These are phyloP conservation scores for Fusarium anguioides DNA, from an alignment of 2,329 filamentous ascomycete species.

Conservation along the genomic window DNA sequence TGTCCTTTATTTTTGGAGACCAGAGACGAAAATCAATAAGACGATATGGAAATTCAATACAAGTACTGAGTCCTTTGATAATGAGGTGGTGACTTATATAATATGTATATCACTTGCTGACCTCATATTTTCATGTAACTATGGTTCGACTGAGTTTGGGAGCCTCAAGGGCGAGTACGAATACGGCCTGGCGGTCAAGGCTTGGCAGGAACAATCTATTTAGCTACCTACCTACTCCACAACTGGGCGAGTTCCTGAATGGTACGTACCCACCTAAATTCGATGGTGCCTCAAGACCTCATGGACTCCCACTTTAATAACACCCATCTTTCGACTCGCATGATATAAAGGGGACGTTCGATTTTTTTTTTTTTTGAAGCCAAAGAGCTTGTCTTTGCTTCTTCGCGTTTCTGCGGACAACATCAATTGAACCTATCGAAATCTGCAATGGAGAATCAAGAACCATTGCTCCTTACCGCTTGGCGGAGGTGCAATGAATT, in stretches of 20 bases:
- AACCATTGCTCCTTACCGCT: constrained; percentile 29
- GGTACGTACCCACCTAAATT: constrained; percentile 15
- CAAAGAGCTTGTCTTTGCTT: neutral
- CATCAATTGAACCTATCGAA: neutral
- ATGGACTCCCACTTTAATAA: constrained; percentile 20
- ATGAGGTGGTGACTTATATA: neutral
- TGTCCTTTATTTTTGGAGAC: constrained; percentile 44
- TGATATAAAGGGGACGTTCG: constrained; percentile 29
- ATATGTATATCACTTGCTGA: too few relatives aligned
- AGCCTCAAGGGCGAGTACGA: constrained; percentile 36
- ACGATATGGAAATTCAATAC: constrained; percentile 32
- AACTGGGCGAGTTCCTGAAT: neutral
- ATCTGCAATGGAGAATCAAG: constrained; percentile 35
- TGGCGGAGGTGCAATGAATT: constrained; percentile 38
- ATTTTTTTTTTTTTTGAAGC: neutral
- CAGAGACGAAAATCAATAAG: constrained; percentile 41
- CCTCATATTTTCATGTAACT: too few relatives aligned
- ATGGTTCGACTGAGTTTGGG: constrained; percentile 5
- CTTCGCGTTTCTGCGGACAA: neutral
- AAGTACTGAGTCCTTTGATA: neutral
- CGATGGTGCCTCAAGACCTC: neutral
- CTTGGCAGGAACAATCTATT: constrained; percentile 30
- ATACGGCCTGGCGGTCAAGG: constrained; percentile 36
- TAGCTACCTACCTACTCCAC: constrained; percentile 3
- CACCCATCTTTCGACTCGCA: constrained; percentile 17